A percentile compares a stretch with the other conserved stretches of the same genome.
phyloP scores from a whole-genome alignment of 2,329 filamentous ascomycete species.

The Neonectria sp. region DNA sequence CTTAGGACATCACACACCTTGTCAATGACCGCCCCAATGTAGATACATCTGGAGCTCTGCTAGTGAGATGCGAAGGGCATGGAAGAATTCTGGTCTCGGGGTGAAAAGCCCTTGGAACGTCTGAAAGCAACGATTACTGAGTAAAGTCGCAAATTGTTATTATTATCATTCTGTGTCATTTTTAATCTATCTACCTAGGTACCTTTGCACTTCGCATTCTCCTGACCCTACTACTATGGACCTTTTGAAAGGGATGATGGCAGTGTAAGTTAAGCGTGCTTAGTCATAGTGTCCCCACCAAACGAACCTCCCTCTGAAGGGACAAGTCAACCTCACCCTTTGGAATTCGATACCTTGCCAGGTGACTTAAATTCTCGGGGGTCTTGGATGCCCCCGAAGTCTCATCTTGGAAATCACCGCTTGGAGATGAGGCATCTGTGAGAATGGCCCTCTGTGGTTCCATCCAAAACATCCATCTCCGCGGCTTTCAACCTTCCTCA shows the following conservation, averaged over 20 bases:
- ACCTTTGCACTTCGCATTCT: not conserved
- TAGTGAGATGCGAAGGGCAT: no score
- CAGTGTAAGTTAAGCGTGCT: constrained; percentile 20
- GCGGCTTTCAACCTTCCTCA: no score
- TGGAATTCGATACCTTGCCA: constrained; percentile 42
- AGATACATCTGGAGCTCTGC: no score
- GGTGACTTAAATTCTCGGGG: constrained; percentile 33
- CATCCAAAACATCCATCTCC: not conserved
- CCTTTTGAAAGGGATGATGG: not conserved
- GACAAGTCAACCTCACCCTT: constrained; percentile 45
- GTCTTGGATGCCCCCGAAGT: constrained; percentile 8
- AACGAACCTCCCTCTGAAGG: constrained; percentile 37
- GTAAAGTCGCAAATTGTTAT: not conserved
- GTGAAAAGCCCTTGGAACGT: not conserved
- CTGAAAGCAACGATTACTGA: not conserved
- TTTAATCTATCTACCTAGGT: not conserved
- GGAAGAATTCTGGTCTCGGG: not conserved
- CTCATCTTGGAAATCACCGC: not conserved
- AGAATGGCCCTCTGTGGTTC: not conserved
- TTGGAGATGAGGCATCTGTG: not conserved
- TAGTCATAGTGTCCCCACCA: constrained; percentile 37
- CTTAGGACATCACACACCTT: no score
- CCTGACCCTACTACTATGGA: no score
- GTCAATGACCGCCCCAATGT: no score
- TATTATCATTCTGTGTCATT: not conserved